Evolutionary conservation across 805 yeast genomes (phyloP).

Genomic region (Millerago galiae): DNA sequence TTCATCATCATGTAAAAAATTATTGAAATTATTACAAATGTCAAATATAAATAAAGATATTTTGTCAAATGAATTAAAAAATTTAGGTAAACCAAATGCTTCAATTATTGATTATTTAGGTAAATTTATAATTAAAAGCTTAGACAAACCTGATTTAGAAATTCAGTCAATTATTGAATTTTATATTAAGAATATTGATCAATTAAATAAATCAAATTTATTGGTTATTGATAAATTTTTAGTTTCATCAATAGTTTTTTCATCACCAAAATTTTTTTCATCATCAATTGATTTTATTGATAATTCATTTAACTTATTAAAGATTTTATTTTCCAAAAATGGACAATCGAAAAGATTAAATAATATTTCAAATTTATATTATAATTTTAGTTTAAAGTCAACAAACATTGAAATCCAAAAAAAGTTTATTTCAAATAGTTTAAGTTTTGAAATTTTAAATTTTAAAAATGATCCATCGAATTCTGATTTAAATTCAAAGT

Average conservation of each 20-base stretch:
- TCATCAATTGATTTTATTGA: slow-evolving; percentile 8
- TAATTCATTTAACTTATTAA: slow-evolving; percentile 13
- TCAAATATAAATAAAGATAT: slow-evolving; percentile 11
- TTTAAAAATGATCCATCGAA: slow-evolving; percentile 6
- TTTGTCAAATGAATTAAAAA: slow-evolving; percentile 10
- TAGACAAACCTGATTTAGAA: not conserved
- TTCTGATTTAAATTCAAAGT: slow-evolving; percentile 23
- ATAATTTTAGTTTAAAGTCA: slow-evolving; percentile 28
- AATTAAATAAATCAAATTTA: not conserved
- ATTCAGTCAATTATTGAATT: slow-evolving; percentile 4
- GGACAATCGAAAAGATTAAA: slow-evolving; percentile 34
- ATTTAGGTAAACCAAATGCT: slow-evolving; percentile 13
- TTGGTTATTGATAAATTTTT: slow-evolving; percentile 10
- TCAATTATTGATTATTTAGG: slow-evolving; percentile 12
- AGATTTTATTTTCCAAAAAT: slow-evolving; percentile 15
- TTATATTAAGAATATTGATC: slow-evolving; percentile 2
- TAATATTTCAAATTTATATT: slow-evolving; percentile 41
- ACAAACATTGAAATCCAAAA: not conserved
- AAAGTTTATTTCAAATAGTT: not conserved
- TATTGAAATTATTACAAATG: slow-evolving; percentile 11
- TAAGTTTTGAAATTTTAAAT: slow-evolving; percentile 26
- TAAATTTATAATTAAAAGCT: slow-evolving; percentile 1
- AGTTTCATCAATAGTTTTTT: slow-evolving; percentile 1
- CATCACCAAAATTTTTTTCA: not conserved
- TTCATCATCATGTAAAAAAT: slow-evolving; percentile 1